Percentiles rank a stretch among this genome's conserved stretches.
Evolutionary conservation across 257 asterid species (phyloP).

Genomic region (Vinca minor): DNA sequence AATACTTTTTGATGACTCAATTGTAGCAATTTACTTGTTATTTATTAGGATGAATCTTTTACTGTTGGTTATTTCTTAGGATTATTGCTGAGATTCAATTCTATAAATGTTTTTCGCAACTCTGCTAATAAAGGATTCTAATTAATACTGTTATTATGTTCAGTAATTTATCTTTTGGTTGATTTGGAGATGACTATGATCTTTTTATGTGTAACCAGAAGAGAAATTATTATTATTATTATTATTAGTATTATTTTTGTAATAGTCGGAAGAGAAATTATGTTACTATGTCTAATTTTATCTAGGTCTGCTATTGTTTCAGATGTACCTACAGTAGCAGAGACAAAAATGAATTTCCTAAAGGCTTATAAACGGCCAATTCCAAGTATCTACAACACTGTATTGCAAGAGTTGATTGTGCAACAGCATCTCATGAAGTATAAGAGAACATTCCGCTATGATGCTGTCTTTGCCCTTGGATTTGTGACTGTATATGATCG

Average conservation of each 20-base stretch:
- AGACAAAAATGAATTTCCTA: conserved; percentile 73
- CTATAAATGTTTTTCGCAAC: too few species aligned
- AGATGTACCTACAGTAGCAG: conserved; percentile 78
- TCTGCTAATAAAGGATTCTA: not conserved
- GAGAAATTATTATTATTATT: too few species aligned
- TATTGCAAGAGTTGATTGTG: conserved; percentile 82
- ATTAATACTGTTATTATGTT: not conserved
- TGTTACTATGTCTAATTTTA: not conserved
- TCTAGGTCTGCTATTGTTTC: conserved; percentile 20
- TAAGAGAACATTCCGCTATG: conserved; percentile 71
- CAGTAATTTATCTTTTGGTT: not conserved
- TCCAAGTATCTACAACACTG: conserved; percentile 81
- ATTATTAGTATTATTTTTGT: too few species aligned
- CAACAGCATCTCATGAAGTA: conserved; percentile 84
- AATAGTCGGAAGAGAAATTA: too few species aligned
- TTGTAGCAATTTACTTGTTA: not conserved
- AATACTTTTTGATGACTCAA: not conserved
- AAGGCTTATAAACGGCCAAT: conserved; percentile 83
- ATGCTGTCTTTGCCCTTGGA: conserved; percentile 88
- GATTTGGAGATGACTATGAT: not conserved
- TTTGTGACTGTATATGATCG: conserved; percentile 87
- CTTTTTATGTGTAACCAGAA: not conserved
- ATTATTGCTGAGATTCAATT: not conserved
- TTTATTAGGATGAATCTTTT: too few species aligned
- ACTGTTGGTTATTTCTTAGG: too few species aligned